Conservation (phyloP, 768 basidiomycete genomes). For the Termitomyces sp. region DNA sequence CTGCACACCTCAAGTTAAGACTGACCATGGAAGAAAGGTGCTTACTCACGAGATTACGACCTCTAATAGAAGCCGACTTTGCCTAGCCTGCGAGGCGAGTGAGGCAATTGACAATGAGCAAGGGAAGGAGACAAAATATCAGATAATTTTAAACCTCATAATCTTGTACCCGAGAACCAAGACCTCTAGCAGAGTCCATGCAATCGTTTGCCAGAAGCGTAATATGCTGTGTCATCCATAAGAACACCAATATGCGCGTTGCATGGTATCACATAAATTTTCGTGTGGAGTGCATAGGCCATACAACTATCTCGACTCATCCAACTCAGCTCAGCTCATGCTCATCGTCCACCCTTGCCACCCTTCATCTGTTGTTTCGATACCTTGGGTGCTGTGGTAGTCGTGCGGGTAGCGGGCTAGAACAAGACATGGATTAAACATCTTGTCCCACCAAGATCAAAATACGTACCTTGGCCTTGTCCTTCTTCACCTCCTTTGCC, state of each 20-base stretch:
- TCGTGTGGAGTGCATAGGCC: conserved; percentile 20
- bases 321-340: conserved; percentile 9
- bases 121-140: background rate
- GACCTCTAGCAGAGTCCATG: background rate
- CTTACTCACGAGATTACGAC: too few relatives aligned
- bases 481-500: conserved; percentile 90
- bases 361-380: conserved; percentile 98
- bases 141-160: background rate
- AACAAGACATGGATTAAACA: background rate
- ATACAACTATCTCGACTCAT: conserved; percentile 20
- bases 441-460: background rate
- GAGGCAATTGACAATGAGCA: background rate
- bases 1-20: too few relatives aligned
- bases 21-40: too few relatives aligned
- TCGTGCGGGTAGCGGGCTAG: conserved; percentile 52
- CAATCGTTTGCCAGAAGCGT: background rate
- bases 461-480: conserved; percentile 73
- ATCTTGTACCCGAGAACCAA: background rate
- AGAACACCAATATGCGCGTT: conserved; percentile 1
- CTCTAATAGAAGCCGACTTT: too few relatives aligned
- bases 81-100: background rate
- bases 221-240: background rate
- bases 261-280: conserved; percentile 22
- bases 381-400: conserved; percentile 68
- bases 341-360: conserved; percentile 70